Base-by-base conservation (phyloP, 2,329 filamentous ascomycete genomes). In the Orbilia quercus region DNA sequence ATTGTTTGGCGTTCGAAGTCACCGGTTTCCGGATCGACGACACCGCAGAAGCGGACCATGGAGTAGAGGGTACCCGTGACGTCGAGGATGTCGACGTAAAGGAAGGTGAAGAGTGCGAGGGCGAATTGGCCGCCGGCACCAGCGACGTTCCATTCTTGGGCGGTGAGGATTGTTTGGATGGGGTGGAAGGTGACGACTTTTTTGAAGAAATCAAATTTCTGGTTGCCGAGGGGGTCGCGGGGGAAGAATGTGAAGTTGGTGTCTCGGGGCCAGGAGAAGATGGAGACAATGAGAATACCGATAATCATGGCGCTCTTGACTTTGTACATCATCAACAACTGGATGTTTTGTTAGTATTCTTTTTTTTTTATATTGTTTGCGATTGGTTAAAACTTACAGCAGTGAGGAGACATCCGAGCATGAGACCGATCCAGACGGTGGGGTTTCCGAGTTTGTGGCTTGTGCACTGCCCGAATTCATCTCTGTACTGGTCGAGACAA, bases 41-140 rank as follows among this genome's bases (percentile, higher is more conserved):
- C 87, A 47, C 90, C 88, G 76, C 89, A 89, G 80, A 94, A 95
- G 28, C 89, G 88, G 16, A 92, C 92, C 91, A 96, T 96, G 18
- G 91, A 91, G 82, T 96, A 96, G 70, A 96, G 83, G 0, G 91
- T 96, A 77, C 91, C 92, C 0, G 92, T 96, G 76, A 88, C 89
- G 80, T 96, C 92, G 47, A 96, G 86, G 74, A 96, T 94, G 78
- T 96, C 92, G 76, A 96, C 91, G 78, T 96, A 96, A 20, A 96
- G 84, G 82, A 96, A 96, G 1, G 92, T 96, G 80, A 96, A 89
- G 75, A 96, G 87, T 0, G 92, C 92, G 55, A 95, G 84, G 25
- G 89, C 90, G 78, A 96, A 96, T 78, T 95, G 89, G 2, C 87
- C 87, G 9, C 89, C 88, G 66, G 91, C 88, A 2, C 83, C 83